Evolutionary conservation across 805 yeast genomes (phyloP), one percentile per base, ranked within the genome.

Genomic region (Debaryomyces hansenii): DNA sequence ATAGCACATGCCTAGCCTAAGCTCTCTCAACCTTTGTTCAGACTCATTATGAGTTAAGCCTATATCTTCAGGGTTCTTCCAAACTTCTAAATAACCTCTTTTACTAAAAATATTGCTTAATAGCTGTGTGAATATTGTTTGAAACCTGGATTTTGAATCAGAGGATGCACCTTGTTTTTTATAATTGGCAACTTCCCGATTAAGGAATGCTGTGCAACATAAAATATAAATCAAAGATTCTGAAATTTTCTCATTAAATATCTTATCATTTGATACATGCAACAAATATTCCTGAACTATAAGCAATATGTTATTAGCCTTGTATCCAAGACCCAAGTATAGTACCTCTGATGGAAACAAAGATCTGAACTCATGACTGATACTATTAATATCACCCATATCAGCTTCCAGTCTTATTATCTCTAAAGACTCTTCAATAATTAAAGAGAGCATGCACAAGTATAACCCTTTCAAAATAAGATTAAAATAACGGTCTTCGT

Each of bases 21-120:
- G 38, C 12, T 60, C 60, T 12, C 53, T 49, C 15, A 54, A 45
- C 33, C 57, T 58, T 37, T 50, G 53, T 15, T 50, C 52, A 1
- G 57, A 40, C 5, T 48, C 57, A 14, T 53, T 42, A 6, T 48
- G 59, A 18, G 46, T 42, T 37, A 65, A 52, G 2, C 29, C 37
- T 1, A 71, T 56, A 15, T 50, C 53, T 5, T 59, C 52, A 0
- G 77, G 77, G 45, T 68, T 67, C 31, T 59, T 59, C 75, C 75
- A 71, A 2, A 70, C 42, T 31, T 59, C 65, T 8, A 63, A 37
- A 6, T 46, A 21, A 12, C 49, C 55, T 7, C 50, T 51, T 8
- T 45, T 48, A 15, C 44, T 46, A 8, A 60, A 38, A 7, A 55
- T 18, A 1, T 41, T 31, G 8, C 48, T 52, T 20, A 68, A 39